Conservation (phyloP, 2,329 filamentous ascomycete species). For the Fusarium sublunatum region DNA sequence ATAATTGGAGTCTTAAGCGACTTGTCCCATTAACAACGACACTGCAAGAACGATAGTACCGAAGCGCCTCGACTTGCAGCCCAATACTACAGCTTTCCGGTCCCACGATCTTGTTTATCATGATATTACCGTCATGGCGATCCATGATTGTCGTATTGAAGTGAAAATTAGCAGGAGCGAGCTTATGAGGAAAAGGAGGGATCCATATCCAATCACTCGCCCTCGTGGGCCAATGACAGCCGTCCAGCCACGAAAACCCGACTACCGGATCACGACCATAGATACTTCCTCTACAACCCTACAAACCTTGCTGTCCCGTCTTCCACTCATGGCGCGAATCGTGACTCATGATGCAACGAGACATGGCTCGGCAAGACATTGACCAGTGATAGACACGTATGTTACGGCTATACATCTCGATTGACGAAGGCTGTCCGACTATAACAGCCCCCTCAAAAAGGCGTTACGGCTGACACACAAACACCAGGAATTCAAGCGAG, state of each 20-base stretch:
- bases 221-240: conserved; percentile 32
- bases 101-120: neutral
- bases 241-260: conserved; percentile 6
- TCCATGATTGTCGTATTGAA: conserved; percentile 11
- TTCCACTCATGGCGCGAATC: conserved; percentile 1
- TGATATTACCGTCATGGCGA: neutral
- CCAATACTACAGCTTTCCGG: neutral
- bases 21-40: neutral
- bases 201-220: conserved; percentile 38
- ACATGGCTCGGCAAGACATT: conserved; percentile 4
- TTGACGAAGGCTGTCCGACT: conserved; percentile 36
- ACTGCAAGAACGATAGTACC: neutral
- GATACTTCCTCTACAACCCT: conserved; percentile 2
- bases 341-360: conserved; percentile 2
- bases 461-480: neutral
- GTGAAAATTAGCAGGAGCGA: conserved; percentile 14
- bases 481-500: neutral
- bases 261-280: conserved; percentile 14
- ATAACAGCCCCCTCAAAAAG: conserved; percentile 8
- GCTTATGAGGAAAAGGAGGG: conserved; percentile 22
- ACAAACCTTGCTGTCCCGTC: neutral
- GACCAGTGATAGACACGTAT: conserved; percentile 37
- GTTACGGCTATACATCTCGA: conserved; percentile 27
- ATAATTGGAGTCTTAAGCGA: neutral
- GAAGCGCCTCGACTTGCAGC: neutral